Evolutionary conservation across 768 basidiomycete species (phyloP).

Genomic region (Agaricus sinodeliciosus): DNA sequence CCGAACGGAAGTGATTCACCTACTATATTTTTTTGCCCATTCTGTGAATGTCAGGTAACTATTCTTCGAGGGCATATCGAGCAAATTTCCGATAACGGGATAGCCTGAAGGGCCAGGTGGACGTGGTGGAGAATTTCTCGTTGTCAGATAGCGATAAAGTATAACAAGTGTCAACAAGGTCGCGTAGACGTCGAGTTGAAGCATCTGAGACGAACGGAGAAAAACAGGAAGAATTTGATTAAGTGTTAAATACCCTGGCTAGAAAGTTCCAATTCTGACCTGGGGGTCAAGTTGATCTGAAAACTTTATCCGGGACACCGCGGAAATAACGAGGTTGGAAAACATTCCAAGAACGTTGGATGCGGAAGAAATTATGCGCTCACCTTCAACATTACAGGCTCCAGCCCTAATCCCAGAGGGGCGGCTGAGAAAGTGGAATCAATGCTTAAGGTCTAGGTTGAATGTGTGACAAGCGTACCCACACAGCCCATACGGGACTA

Average conservation of each 20-base stretch:
- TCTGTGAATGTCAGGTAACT: conserved; percentile 4
- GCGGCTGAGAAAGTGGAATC: too few species aligned
- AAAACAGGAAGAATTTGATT: neutral
- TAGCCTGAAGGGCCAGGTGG: conserved; percentile 9
- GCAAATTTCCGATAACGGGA: conserved; percentile 8
- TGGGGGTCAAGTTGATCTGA: neutral
- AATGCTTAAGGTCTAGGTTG: too few species aligned
- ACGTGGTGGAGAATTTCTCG: neutral
- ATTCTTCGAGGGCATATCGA: conserved; percentile 8
- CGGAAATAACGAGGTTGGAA: neutral
- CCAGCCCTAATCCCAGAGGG: too few species aligned
- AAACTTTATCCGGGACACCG: neutral
- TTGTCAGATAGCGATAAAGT: neutral
- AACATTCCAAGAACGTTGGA: neutral
- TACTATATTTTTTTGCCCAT: conserved; percentile 11
- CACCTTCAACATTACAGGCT: too few species aligned
- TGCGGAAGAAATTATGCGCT: too few species aligned
- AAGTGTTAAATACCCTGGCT: neutral
- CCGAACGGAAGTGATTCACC: neutral
- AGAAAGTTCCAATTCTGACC: neutral
- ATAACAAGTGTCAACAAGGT: neutral
- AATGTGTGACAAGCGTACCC: too few species aligned
- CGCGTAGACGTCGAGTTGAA: neutral
- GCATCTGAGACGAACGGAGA: neutral
- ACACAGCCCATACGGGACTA: too few species aligned